phyloP scores from a whole-genome alignment of 805 yeast species.

The Saccharomyces mikatae region DNA sequence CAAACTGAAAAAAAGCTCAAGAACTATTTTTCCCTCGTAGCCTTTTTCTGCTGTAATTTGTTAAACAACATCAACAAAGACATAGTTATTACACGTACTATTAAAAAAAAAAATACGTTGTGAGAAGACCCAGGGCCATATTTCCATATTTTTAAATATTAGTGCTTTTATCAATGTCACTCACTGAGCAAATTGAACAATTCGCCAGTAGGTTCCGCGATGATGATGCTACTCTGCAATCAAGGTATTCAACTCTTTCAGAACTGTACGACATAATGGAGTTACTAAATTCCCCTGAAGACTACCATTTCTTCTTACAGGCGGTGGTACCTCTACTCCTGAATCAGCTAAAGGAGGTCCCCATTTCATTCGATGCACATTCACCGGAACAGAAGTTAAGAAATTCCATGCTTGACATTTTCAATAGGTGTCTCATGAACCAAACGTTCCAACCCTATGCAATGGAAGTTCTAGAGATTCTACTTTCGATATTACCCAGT shows the following conservation, averaged over 20 bases:
- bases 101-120: background rate
- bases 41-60: background rate
- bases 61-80: background rate
- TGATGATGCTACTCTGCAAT: constrained; percentile 47
- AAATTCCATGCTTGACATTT: constrained; percentile 64
- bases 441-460: constrained; percentile 73
- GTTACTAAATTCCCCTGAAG: constrained; percentile 70
- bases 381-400: constrained; percentile 74
- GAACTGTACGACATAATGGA: constrained; percentile 86
- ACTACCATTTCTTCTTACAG: constrained; percentile 68
- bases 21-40: background rate
- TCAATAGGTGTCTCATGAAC: constrained; percentile 75
- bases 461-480: constrained; percentile 43
- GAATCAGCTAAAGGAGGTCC: constrained; percentile 54
- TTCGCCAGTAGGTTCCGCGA: constrained; percentile 56
- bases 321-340: constrained; percentile 64
- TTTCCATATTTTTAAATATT: background rate
- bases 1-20: constrained; percentile 3
- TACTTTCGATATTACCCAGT: constrained; percentile 50
- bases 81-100: background rate
- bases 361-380: constrained; percentile 57
- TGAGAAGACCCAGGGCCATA: background rate
- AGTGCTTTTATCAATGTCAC: constrained; percentile 24
- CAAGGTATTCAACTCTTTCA: constrained; percentile 60
- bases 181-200: constrained; percentile 49